These are phyloP conservation scores for Fraxinus floribunda DNA, from an alignment of 305 asterid genomes.

Conservation along the genomic window DNA sequence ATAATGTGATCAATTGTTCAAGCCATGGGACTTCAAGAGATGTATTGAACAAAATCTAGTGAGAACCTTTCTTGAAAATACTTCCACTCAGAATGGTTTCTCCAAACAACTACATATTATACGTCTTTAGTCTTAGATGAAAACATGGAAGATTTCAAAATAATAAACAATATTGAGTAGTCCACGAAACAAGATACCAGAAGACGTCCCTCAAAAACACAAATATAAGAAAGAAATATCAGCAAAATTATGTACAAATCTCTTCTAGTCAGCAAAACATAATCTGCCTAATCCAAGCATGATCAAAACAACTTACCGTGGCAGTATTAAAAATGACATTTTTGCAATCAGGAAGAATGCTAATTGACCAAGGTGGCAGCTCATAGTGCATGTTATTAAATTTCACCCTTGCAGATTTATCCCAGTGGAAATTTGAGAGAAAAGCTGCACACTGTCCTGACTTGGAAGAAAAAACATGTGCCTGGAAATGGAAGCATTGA, in stretches of 20 bases:
- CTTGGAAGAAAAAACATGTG: constrained; percentile 54
- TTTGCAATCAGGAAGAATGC: constrained; percentile 88
- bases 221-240: constrained; percentile 3
- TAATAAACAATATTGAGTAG: not conserved
- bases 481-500: constrained; percentile 44
- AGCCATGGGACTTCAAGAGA: not conserved
- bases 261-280: not conserved
- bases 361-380: constrained; percentile 96
- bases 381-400: constrained; percentile 62
- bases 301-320: constrained; percentile 44
- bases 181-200: not conserved
- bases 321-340: constrained; percentile 75
- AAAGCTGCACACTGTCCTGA: constrained; percentile 87
- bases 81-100: not conserved
- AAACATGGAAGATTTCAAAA: not conserved
- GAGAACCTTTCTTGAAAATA: not conserved
- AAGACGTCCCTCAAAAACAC: not conserved
- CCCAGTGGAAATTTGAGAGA: constrained; percentile 70
- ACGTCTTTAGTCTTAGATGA: not conserved
- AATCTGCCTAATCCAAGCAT: not conserved
- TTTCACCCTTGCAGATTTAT: constrained; percentile 55
- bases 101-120: not conserved
- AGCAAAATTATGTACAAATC: not conserved
- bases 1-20: not conserved
- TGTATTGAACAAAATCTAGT: not conserved